These are phyloP conservation scores for Pichia sp. DNA, from an alignment of 1,139 yeast species.

Conservation along the genomic window DNA sequence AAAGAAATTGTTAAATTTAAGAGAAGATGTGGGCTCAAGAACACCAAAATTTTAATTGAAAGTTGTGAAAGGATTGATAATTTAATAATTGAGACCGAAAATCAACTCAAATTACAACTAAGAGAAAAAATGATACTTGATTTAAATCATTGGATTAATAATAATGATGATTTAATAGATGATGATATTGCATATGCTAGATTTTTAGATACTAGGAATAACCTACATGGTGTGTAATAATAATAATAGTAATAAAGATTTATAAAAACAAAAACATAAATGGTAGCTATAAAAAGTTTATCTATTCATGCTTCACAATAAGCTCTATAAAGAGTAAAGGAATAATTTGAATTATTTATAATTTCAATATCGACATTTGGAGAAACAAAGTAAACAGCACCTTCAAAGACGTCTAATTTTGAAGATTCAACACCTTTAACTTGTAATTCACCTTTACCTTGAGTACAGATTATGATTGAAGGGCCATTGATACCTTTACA, in stretches of 20 bases:
- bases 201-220: background rate
- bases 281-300: too few species aligned
- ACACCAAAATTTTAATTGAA: constrained; percentile 55
- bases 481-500: constrained; percentile 75
- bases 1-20: constrained; percentile 55
- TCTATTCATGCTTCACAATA: constrained; percentile 55
- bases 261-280: too few species aligned
- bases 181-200: constrained; percentile 6
- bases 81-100: constrained; percentile 56
- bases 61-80: constrained; percentile 65
- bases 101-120: constrained; percentile 49
- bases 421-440: constrained; percentile 40
- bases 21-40: constrained; percentile 52
- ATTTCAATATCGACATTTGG: constrained; percentile 65
- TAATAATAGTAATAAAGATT: too few species aligned
- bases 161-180: constrained; percentile 32
- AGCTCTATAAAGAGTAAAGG: constrained; percentile 78
- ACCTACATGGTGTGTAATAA: background rate
- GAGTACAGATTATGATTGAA: constrained; percentile 75
- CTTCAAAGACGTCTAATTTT: constrained; percentile 46
- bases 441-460: constrained; percentile 60
- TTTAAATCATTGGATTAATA: constrained; percentile 51
- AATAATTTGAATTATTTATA: constrained; percentile 40
- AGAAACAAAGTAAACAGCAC: constrained; percentile 78
- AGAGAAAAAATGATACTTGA: constrained; percentile 49